Base-by-base conservation (phyloP, 495 filamentous ascomycete genomes). In the Penicillium riverlandense region DNA sequence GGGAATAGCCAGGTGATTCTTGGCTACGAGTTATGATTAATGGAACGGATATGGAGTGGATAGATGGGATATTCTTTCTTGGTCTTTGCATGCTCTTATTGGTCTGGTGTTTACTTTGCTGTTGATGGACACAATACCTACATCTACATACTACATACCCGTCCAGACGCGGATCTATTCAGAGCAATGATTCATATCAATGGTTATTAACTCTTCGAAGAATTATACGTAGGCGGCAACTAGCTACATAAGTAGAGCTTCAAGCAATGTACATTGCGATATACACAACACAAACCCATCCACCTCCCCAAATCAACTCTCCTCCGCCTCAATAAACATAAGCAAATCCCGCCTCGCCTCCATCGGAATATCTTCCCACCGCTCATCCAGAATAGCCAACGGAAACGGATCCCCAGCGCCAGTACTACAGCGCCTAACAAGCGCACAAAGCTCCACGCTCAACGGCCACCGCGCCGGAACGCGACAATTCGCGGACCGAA, bases 341-440 rank as follows among this genome's bases (percentile, higher is more conserved):
- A 55, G 11, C 38, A 57, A 32, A 29, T 66, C 59, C 33, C 41
- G 34, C 36, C 44, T 44, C 5, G 22, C 45, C 8, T 45, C 10
- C 0, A 27, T 15, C 3, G 58, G 55, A 8, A 71, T 52, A 14
- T 60, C 54, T 30, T 52, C 41, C 69, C 67, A 71, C 11, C 66
- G 40, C 29, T 63, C 41, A 12, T 62, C 35, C 13, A 65, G 45
- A 34, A 72, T 47, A 8, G 62, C 22, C 40, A n/a, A 36, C 1
- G 60, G 48, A 45, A 73, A 70, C 6, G 59, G 59, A 61, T 73
- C 66, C 22, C 52, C 57, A 8, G 35, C 8, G 9, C 49, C 58
- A 12, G 47, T 48, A 1, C 50, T 57, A 55, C 52, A 57, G 8
- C 57, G 58, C 38, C 59, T 40, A 4, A 61, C 57, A 1, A 53